Conservation (phyloP, 768 basidiomycete species). For the Lactarius vividus region DNA sequence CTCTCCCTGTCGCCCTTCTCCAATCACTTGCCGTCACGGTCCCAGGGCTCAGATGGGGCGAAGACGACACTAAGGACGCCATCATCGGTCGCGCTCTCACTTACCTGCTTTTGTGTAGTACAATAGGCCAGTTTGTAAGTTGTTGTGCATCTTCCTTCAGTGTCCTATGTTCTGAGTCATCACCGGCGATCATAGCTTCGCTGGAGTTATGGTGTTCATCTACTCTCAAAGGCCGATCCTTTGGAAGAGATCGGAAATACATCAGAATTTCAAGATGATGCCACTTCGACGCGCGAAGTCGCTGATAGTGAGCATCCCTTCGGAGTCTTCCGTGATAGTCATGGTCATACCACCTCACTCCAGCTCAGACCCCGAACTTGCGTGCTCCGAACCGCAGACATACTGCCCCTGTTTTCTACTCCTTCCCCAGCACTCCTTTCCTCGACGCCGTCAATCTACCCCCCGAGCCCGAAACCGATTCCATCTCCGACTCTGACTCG, state of each 20-base stretch:
- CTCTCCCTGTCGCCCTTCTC: conserved; percentile 92
- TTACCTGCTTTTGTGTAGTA: conserved; percentile 90
- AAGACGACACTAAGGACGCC: conserved; percentile 75
- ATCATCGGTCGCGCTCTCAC: conserved; percentile 92
- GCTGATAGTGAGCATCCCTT: not conserved
- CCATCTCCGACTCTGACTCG: conserved; percentile 25
- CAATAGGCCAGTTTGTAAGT: conserved; percentile 91
- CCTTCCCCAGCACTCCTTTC: conserved; percentile 60
- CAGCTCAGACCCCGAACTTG: not conserved
- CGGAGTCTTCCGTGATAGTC: not conserved
- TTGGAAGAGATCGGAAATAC: conserved; percentile 34
- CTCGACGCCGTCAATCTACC: conserved; percentile 11
- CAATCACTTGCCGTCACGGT: conserved; percentile 85
- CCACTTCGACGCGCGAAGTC: not conserved
- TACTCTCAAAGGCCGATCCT: conserved; percentile 61
- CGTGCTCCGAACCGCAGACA: conserved; percentile 22
- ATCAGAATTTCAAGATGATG: not conserved
- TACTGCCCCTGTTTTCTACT: conserved; percentile 51
- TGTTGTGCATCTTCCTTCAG: not conserved
- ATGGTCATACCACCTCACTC: not conserved
- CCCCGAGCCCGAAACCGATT: conserved; percentile 12
- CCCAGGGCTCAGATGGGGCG: conserved; percentile 75
- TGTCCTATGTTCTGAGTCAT: not conserved
- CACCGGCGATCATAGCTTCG: conserved; percentile 52
- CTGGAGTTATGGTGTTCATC: conserved; percentile 90